These are phyloP conservation scores for Eimeria mitis DNA, from an alignment of 169 alveolate genomes.

Conservation along the genomic window DNA sequence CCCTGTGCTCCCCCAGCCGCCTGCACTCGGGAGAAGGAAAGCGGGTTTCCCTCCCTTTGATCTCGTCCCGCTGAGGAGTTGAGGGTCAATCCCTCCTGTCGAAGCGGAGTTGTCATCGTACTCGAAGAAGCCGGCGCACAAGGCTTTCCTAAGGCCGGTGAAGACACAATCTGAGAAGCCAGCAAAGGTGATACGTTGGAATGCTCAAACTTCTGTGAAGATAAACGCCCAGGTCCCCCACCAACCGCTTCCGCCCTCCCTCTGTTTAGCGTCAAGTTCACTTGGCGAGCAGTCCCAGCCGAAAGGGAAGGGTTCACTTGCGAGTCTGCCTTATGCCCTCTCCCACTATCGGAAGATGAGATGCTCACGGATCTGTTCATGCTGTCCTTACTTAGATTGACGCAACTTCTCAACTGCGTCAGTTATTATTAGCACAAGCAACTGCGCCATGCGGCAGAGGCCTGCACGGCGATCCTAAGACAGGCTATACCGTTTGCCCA, in stretches of 20 bases:
- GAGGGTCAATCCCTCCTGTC: background rate
- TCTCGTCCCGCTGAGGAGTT: background rate
- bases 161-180: constrained; percentile 5
- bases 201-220: background rate
- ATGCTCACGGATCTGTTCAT: constrained; percentile 1
- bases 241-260: background rate
- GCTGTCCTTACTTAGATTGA: background rate
- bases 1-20: constrained; percentile 71
- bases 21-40: constrained; percentile 50
- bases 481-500: background rate
- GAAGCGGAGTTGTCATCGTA: constrained; percentile 10
- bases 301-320: background rate
- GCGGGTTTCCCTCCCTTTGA: background rate
- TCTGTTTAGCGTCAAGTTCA: background rate
- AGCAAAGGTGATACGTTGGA: background rate
- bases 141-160: background rate
- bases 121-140: background rate
- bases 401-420: background rate
- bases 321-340: background rate
- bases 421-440: background rate
- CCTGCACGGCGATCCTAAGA: background rate
- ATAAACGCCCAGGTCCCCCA: background rate
- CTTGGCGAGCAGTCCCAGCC: background rate
- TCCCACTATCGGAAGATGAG: background rate
- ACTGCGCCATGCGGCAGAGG: background rate